Conservation (phyloP, 345 rosid genomes). For the Erucastrum elatum region DNA sequence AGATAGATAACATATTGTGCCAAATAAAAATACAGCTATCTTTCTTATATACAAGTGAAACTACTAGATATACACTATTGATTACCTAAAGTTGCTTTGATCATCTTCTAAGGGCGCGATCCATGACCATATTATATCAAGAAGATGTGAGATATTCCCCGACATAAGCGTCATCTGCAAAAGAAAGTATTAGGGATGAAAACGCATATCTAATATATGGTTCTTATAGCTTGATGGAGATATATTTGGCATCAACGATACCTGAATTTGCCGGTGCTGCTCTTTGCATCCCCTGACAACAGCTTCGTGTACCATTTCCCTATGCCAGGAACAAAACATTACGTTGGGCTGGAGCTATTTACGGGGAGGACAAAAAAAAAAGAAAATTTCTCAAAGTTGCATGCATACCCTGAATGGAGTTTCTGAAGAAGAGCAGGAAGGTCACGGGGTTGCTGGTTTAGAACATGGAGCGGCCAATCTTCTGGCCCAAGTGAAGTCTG, state of each 20-base stretch:
- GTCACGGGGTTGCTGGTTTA: constrained; percentile 89
- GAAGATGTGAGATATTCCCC: constrained; percentile 81
- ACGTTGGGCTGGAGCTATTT: constrained; percentile 6
- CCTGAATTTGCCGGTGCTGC: constrained; percentile 97
- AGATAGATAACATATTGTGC: constrained; percentile 30
- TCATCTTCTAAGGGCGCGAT: constrained; percentile 91
- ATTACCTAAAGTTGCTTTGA: constrained; percentile 71
- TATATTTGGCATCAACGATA: constrained; percentile 18
- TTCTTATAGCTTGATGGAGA: constrained; percentile 15
- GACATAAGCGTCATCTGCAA: constrained; percentile 92
- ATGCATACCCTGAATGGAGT: constrained; percentile 83
- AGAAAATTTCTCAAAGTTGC: not conserved
- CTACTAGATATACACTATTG: not conserved
- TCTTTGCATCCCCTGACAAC: constrained; percentile 82
- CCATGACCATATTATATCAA: constrained; percentile 97
- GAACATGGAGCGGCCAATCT: constrained; percentile 88
- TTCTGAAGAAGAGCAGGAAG: constrained; percentile 92
- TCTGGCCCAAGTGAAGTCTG: constrained; percentile 64
- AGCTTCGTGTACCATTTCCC: constrained; percentile 82
- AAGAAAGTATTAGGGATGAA: constrained; percentile 32
- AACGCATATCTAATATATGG: not conserved
- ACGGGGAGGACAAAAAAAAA: not conserved
- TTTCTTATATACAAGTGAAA: constrained; percentile 4
- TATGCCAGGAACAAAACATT: constrained; percentile 34
- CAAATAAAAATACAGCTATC: constrained; percentile 19